Conservation (phyloP, 805 yeast species). For the Gaillardinia entomophila region DNA sequence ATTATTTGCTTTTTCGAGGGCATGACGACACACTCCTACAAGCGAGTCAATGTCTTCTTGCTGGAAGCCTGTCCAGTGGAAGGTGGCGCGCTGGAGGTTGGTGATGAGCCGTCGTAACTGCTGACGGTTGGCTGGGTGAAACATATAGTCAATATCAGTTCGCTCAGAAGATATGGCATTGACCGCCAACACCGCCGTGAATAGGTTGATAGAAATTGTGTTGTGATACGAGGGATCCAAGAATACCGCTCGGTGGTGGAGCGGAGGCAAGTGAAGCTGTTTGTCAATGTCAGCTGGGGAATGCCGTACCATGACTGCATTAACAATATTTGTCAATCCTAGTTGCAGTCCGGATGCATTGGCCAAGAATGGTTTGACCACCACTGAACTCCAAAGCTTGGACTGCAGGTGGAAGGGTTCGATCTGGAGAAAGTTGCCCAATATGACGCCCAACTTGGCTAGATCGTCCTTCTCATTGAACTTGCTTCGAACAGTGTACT, state of each 20-base stretch:
- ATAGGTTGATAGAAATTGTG: constrained; percentile 54
- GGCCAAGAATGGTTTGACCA: constrained; percentile 45
- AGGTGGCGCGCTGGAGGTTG: constrained; percentile 61
- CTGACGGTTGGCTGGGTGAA: constrained; percentile 50
- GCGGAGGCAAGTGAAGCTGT: constrained; percentile 52
- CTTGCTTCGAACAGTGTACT: constrained; percentile 43
- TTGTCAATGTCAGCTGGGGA: constrained; percentile 45
- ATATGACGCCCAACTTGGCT: constrained; percentile 44
- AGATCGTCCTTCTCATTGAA: constrained; percentile 53
- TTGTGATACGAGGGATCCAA: constrained; percentile 61
- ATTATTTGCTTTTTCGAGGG: constrained; percentile 31
- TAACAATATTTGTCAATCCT: constrained; percentile 37
- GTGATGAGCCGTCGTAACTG: constrained; percentile 53
- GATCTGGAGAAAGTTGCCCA: constrained; percentile 49
- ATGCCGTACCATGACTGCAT: constrained; percentile 53
- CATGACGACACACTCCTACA: constrained; percentile 41
- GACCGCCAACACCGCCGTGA: constrained; percentile 61
- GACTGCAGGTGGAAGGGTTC: constrained; percentile 51
- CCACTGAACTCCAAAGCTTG: constrained; percentile 40
- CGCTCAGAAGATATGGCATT: constrained; percentile 73
- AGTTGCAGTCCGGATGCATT: constrained; percentile 34
- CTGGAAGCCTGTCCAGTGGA: constrained; percentile 72
- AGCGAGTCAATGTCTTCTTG: constrained; percentile 51
- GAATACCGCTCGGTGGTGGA: constrained; percentile 54
- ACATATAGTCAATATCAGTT: constrained; percentile 64